phyloP scores from a whole-genome alignment of 2,329 filamentous ascomycete genomes.

The Pseudogymnoascus sp. region DNA sequence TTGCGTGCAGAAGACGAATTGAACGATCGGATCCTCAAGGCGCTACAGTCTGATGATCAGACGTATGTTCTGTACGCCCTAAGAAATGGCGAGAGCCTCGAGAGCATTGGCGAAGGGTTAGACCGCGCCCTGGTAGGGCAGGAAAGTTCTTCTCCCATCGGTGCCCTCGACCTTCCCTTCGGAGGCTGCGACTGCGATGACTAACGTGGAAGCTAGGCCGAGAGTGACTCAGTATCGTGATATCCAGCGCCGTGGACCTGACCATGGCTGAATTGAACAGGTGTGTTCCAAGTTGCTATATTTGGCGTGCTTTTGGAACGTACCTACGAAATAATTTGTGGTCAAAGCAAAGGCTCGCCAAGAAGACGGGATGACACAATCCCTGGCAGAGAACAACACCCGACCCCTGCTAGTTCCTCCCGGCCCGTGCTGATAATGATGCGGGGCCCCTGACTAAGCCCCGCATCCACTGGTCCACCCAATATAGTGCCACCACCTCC shows the following conservation, averaged over 20 bases:
- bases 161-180: slow-evolving; percentile 18
- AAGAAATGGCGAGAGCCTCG: slow-evolving; percentile 23
- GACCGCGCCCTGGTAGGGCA: slow-evolving; percentile 19
- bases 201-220: no score
- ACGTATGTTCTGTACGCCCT: slow-evolving; percentile 27
- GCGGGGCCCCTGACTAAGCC: not conserved
- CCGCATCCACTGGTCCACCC: not conserved
- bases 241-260: no score
- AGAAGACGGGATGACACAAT: not conserved
- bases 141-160: slow-evolving; percentile 20
- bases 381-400: not conserved
- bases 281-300: not conserved
- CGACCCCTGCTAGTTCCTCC: not conserved
- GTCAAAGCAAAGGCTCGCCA: no score
- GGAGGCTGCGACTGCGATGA: slow-evolving; percentile 21
- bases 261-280: no score
- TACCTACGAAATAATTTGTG: not conserved
- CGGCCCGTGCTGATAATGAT: not conserved
- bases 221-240: no score
- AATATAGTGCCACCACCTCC: not conserved
- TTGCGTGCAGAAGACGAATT: slow-evolving; percentile 24
- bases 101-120: slow-evolving; percentile 25
- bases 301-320: not conserved
- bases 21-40: slow-evolving; percentile 25
- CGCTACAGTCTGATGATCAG: slow-evolving; percentile 24